Evolutionary conservation across 495 filamentous ascomycete genomes (phyloP).

Genomic region (Xylaria sp.): DNA sequence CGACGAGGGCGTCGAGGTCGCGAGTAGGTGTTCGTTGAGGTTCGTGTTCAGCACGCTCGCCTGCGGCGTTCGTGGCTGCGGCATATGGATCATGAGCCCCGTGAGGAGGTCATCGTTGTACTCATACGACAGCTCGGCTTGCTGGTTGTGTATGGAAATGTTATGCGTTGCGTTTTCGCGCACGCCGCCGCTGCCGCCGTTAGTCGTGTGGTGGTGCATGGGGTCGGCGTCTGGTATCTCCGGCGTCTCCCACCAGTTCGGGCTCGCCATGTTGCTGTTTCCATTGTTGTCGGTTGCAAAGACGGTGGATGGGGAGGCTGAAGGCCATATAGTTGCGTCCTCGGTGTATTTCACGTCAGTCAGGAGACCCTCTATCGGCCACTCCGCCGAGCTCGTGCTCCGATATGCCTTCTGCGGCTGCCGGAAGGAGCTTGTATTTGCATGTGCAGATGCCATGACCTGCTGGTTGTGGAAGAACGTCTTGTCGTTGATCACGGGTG

Average conservation of each 20-base stretch:
- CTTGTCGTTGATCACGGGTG: slow-evolving; percentile 37
- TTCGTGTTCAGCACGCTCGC: slow-evolving; percentile 30
- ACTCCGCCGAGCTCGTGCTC: slow-evolving; percentile 41
- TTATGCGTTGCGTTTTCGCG: slow-evolving; percentile 29
- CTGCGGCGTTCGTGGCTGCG: slow-evolving; percentile 36
- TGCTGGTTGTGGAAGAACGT: slow-evolving; percentile 25
- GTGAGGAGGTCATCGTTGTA: slow-evolving; percentile 38
- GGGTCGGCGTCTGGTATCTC: slow-evolving; percentile 26
- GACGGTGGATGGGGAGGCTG: slow-evolving; percentile 22
- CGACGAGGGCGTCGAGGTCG: slow-evolving; percentile 22
- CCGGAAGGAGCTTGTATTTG: slow-evolving; percentile 22
- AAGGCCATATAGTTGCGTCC: slow-evolving; percentile 31
- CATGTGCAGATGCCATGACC: slow-evolving; percentile 23
- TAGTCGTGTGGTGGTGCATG: slow-evolving; percentile 19
- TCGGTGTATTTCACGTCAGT: slow-evolving; percentile 28
- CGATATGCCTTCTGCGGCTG: slow-evolving; percentile 30
- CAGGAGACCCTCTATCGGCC: slow-evolving; percentile 39
- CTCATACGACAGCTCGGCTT: slow-evolving; percentile 36
- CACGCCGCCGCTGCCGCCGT: slow-evolving; percentile 22
- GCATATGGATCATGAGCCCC: slow-evolving; percentile 53
- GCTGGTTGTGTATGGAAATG: slow-evolving; percentile 36
- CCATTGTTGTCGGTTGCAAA: slow-evolving; percentile 25
- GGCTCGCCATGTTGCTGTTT: slow-evolving; percentile 23
- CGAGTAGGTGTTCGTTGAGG: slow-evolving; percentile 30
- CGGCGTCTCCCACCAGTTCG: slow-evolving; percentile 41